Base-by-base conservation (phyloP, 1,284 basidiomycete species). In the Heterobasidion occidentale region DNA sequence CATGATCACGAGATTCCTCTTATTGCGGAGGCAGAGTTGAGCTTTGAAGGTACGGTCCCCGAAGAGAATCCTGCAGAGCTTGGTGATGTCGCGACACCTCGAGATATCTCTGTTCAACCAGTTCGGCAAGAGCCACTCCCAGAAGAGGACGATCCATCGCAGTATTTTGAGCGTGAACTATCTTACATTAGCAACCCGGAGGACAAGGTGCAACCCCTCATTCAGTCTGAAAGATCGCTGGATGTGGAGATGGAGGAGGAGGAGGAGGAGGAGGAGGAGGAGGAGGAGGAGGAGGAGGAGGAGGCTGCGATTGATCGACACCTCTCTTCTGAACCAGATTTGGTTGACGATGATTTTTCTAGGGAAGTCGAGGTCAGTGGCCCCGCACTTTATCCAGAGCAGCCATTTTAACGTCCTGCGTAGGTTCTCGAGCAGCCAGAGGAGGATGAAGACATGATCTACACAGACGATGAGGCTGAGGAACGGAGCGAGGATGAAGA, bases 321-420 rank as follows among this genome's bases (percentile, higher is more conserved):
- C 55, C 63, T 73, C 55, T 67, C 70, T 53, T 64, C 71, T 53
- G 68, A 71, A 55, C 70, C 67, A 9, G 38, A 11, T 27, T 27
- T 27, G 27, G 6, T 27, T 27, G 27, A 27, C 27, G 27, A 27
- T 27, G 27, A 27, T 27, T 27, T 27, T 4, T 27, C 27, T 27
- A 27, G 27, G 27, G 27, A 27, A 27, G 27, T 6, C 27, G 27
- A 27, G 27, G 27, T 27, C 27, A 27, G 27, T 27, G 27, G 27
- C 27, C 27, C 5, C 27, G 27, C 27, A 27, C 4, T 27, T 3
- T 27, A 27, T 27, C 27, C 27, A 27, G 27, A 27, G 27, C 5
- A 27, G 27, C 5, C 38, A 42, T 42, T 8, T 42, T n/a, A 42
- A 42, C n/a, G 38, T 9, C 19, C 27, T 49, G 56, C n/a, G 64